These are phyloP conservation scores for Microstegium vimineum DNA, from an alignment of 176 grass and related monocot species.

Conservation along the genomic window DNA sequence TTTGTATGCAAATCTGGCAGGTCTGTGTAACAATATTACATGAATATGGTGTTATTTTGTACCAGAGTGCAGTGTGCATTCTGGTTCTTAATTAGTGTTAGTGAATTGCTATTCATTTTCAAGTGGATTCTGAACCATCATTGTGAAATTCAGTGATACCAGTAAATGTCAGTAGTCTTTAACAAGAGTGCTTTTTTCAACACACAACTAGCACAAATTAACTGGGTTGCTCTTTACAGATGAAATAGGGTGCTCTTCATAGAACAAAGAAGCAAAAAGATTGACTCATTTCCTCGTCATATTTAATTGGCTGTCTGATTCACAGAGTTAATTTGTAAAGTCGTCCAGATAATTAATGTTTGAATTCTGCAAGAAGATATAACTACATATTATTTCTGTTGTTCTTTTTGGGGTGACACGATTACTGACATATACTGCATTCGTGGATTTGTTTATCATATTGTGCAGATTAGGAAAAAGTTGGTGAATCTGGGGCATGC, in stretches of 20 bases:
- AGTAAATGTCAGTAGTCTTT: not conserved
- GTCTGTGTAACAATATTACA: not conserved
- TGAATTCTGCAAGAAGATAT: not conserved
- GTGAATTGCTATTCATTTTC: not conserved
- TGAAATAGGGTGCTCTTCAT: not conserved
- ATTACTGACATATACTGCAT: not conserved
- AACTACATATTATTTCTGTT: not conserved
- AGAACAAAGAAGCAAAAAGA: not conserved
- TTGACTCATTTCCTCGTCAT: not conserved
- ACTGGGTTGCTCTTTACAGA: not conserved
- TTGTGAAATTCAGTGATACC: not conserved
- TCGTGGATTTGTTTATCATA: not conserved
- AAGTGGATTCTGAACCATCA: not conserved
- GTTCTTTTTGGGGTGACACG: not conserved
- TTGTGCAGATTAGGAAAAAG: constrained; percentile 88
- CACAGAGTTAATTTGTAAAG: not conserved
- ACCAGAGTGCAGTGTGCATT: not conserved
- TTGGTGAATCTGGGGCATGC: constrained; percentile 70
- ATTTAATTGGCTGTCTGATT: not conserved
- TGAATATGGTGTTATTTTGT: not conserved
- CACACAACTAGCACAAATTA: not conserved
- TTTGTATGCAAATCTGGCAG: not conserved
- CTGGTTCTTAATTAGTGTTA: not conserved
- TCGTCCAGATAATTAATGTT: not conserved
- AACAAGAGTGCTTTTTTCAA: not conserved